Percentiles rank a stretch among this genome's conserved stretches.
phyloP scores from a whole-genome alignment of 805 yeast genomes.

The Kazachstania bromeliacearum region DNA sequence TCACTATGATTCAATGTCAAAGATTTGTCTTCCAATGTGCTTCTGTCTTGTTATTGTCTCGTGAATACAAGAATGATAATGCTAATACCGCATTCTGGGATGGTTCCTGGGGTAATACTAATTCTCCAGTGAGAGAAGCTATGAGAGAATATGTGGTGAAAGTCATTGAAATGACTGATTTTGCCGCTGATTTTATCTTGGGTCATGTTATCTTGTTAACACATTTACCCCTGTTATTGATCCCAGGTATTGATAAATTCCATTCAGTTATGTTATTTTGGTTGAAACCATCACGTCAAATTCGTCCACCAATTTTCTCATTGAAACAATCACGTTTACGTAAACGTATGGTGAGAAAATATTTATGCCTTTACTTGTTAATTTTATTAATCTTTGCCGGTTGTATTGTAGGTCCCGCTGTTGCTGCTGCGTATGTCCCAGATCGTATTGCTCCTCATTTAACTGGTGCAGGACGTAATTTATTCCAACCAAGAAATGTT shows the following conservation, averaged over 20 bases:
- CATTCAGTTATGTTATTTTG: slow-evolving; percentile 97
- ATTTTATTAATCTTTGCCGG: slow-evolving; percentile 61
- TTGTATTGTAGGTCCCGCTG: slow-evolving; percentile 85
- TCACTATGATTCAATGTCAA: slow-evolving; percentile 76
- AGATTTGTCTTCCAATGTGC: slow-evolving; percentile 76
- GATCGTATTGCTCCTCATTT: slow-evolving; percentile 25
- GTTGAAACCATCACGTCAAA: slow-evolving; percentile 93
- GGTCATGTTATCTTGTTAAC: slow-evolving; percentile 82
- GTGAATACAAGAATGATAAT: slow-evolving; percentile 93
- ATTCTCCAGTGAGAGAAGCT: slow-evolving; percentile 92
- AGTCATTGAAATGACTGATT: slow-evolving; percentile 85
- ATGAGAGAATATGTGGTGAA: slow-evolving; percentile 90
- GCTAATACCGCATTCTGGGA: slow-evolving; percentile 98
- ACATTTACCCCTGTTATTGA: slow-evolving; percentile 75
- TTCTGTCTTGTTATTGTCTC: slow-evolving; percentile 67
- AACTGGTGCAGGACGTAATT: slow-evolving; percentile 44
- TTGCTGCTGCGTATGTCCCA: slow-evolving; percentile 52
- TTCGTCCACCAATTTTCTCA: slow-evolving; percentile 94
- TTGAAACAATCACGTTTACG: slow-evolving; percentile 92
- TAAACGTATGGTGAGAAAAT: slow-evolving; percentile 93
- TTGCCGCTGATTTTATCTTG: slow-evolving; percentile 90
- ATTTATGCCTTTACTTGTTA: slow-evolving; percentile 67
- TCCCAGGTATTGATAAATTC: slow-evolving; percentile 92
- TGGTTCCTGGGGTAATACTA: slow-evolving; percentile 94
- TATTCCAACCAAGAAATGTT: slow-evolving; percentile 83